Percentiles rank a stretch among this genome's conserved stretches.
These are phyloP conservation scores for Kwoniella sp. DNA, from an alignment of 768 basidiomycete genomes.

Conservation along the genomic window DNA sequence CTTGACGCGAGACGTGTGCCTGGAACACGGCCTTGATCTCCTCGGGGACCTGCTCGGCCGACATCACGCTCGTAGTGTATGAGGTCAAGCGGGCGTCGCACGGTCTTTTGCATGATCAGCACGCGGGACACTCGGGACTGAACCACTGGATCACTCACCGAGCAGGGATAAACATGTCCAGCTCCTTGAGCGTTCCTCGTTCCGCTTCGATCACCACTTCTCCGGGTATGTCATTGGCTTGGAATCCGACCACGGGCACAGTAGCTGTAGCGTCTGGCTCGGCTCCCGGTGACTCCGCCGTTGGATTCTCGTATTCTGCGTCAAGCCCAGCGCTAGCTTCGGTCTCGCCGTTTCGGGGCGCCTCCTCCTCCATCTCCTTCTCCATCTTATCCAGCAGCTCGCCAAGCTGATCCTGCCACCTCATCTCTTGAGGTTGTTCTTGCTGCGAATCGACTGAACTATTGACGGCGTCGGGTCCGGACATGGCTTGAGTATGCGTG, in stretches of 20 bases:
- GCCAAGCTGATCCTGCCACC: conserved; percentile 12
- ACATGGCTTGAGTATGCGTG: background rate
- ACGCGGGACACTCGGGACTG: background rate
- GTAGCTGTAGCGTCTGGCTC: background rate
- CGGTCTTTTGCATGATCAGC: conserved; percentile 1
- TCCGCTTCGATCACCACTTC: background rate
- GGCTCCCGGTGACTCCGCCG: background rate
- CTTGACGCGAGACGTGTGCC: background rate
- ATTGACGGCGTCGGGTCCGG: background rate
- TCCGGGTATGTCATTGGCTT: too few relatives aligned
- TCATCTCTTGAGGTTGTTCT: background rate
- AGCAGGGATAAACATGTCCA: conserved; percentile 9
- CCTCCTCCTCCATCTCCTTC: conserved; percentile 6
- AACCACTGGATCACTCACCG: conserved; percentile 2
- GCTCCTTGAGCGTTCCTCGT: conserved; percentile 1
- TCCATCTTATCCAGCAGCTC: conserved; percentile 8
- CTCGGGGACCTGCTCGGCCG: background rate
- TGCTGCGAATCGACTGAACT: background rate
- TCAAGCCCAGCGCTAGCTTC: background rate
- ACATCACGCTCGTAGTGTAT: background rate
- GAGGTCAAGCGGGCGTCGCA: conserved; percentile 5
- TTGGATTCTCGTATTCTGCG: background rate
- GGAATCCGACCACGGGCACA: too few relatives aligned
- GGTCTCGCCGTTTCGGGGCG: background rate
- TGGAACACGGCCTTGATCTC: background rate